These are phyloP conservation scores for Climacium dendroides DNA, from an alignment of 225 moss, liverwort and hornwort species.

Conservation along the genomic window DNA sequence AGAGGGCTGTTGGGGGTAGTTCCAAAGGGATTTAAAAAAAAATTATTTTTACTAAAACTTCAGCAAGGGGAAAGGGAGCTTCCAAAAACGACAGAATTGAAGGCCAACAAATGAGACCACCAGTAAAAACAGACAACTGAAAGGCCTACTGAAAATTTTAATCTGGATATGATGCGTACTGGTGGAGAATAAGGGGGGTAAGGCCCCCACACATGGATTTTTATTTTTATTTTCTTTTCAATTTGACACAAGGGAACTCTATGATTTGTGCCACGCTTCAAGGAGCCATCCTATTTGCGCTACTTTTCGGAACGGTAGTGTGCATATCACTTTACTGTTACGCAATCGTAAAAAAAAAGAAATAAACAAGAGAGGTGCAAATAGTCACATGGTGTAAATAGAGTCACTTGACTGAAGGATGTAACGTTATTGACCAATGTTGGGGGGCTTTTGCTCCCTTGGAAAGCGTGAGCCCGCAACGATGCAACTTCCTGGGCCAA, in stretches of 20 bases:
- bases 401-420: accelerated
- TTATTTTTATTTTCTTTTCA: background rate
- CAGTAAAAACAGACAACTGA: background rate
- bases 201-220: background rate
- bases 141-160: background rate
- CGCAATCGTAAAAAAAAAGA: background rate
- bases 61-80: too few relatives aligned
- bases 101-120: background rate
- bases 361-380: too few relatives aligned
- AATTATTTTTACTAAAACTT: accelerated
- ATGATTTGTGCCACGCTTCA: background rate
- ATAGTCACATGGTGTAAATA: background rate
- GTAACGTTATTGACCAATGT: background rate
- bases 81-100: background rate
- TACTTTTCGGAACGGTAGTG: too few relatives aligned
- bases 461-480: accelerated
- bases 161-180: background rate
- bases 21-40: background rate
- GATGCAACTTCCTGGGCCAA: background rate
- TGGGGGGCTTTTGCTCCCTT: background rate
- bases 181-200: background rate
- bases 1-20: background rate
- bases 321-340: background rate
- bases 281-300: background rate
- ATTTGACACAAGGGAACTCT: background rate